A percentile compares a stretch with the other conserved stretches of the same genome.
These are phyloP conservation scores for Tieghemostelium lacteum DNA, from an alignment of 78 protist genomes.

Conservation along the genomic window DNA sequence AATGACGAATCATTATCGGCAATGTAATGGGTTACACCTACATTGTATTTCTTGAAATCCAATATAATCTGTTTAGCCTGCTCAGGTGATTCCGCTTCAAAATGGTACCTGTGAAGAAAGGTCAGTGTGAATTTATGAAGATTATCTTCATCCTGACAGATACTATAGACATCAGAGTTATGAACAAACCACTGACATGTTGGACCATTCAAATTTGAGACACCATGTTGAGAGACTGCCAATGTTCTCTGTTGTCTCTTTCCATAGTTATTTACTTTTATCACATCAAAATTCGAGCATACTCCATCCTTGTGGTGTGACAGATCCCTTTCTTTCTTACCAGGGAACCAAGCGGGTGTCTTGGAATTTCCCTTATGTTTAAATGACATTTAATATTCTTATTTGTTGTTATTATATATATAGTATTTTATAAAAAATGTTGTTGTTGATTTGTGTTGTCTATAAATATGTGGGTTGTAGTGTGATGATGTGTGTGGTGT, in stretches of 20 bases:
- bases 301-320: slow-evolving; percentile 40
- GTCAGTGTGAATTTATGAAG: slow-evolving; percentile 53
- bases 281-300: slow-evolving; percentile 31
- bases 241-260: slow-evolving; percentile 72
- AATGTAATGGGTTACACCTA: slow-evolving; percentile 1
- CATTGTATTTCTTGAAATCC: slow-evolving; percentile 38
- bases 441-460: too few species aligned
- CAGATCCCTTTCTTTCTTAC: slow-evolving; percentile 58
- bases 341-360: slow-evolving; percentile 53
- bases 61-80: slow-evolving; percentile 48
- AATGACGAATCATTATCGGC: background rate
- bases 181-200: slow-evolving; percentile 67
- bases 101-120: slow-evolving; percentile 50
- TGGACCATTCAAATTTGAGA: slow-evolving; percentile 54
- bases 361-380: slow-evolving; percentile 42
- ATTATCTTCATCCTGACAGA: slow-evolving; percentile 12
- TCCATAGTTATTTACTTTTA: slow-evolving; percentile 55
- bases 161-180: slow-evolving; percentile 47
- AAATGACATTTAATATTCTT: slow-evolving; percentile 67
- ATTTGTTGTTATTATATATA: background rate
- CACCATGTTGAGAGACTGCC: slow-evolving; percentile 53
- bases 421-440: background rate
- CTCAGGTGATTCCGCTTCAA: slow-evolving; percentile 62
- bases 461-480: too few species aligned
- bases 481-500: too few species aligned